Base-by-base conservation (phyloP, 1,284 basidiomycete species). In the Cerrena zonata region DNA sequence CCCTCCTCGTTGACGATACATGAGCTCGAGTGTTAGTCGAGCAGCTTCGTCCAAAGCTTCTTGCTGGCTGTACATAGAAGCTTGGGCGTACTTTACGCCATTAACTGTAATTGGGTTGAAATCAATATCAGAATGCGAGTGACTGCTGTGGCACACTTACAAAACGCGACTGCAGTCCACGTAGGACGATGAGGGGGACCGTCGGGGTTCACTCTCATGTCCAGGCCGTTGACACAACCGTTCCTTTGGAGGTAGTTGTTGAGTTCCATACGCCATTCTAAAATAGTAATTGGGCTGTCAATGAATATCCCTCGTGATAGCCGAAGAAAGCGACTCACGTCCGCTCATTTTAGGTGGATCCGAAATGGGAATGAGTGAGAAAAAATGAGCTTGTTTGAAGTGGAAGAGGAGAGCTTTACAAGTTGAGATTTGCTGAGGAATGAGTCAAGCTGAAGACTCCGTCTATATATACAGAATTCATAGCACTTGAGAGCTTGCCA, bases 231-330 rank as follows among this genome's bases (percentile, higher is more conserved):
- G 2, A 56, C 49, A 18, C 64, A 61, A 2, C 63, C 63, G 44
- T 65, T 62, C 24, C 56, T 58, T 51, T 69, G 67, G 45, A 69
- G 61, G 56, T 60, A 65, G 58, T 68, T 68, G 58, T 69, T 67
- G 24, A 69, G 58, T 26, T 63, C 57, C 66, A 68, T 67, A 39
- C 65, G 61, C 60, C 61, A 66, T 57, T 69, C 66, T 67, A 44
- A 26, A 25, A 25, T 5, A 21, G 30, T 34, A 34, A 34, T 34
- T 34, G 15, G 30, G 7, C 7, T 34, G 30, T 34, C n/a, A n/a
- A n/a, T n/a, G n/a, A n/a, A n/a, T n/a, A n/a, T n/a, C n/a, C n/a
- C n/a, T n/a, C n/a, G n/a, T n/a, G n/a, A n/a, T n/a, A n/a, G n/a
- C n/a, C n/a, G n/a, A n/a, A n/a, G n/a, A n/a, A n/a, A n/a, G n/a